A percentile compares a stretch with the other conserved stretches of the same genome.
Evolutionary conservation across 148 eudicot genomes (phyloP).

Genomic region (Diospyros lotus): DNA sequence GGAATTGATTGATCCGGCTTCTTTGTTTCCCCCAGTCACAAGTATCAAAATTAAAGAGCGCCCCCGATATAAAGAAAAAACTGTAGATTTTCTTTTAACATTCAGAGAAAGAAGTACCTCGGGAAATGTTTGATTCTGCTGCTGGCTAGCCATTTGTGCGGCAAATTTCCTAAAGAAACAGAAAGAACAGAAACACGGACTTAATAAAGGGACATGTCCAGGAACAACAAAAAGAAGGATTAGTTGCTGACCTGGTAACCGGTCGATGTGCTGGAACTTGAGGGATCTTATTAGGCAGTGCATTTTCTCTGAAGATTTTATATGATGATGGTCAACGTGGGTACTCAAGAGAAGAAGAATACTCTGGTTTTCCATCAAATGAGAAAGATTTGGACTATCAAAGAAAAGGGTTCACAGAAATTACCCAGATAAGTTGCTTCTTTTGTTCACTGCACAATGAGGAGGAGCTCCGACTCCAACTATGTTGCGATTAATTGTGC

Average conservation of each 20-base stretch:
- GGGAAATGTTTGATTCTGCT: slow-evolving; percentile 20
- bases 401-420: slow-evolving; percentile 14
- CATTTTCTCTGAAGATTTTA: slow-evolving; percentile 38
- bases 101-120: slow-evolving; percentile 36
- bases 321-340: slow-evolving; percentile 11
- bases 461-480: slow-evolving; percentile 43
- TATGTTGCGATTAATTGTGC: slow-evolving; percentile 49
- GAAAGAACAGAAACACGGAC: slow-evolving; percentile 1
- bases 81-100: too few species aligned
- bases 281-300: slow-evolving; percentile 25
- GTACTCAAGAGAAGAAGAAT: slow-evolving; percentile 1
- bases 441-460: slow-evolving; percentile 37
- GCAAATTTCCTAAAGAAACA: slow-evolving; percentile 57
- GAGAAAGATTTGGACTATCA: not conserved
- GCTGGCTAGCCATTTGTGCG: slow-evolving; percentile 41
- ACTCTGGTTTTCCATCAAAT: not conserved
- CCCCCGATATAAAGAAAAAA: not conserved
- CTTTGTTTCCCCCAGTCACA: slow-evolving; percentile 44
- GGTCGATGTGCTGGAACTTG: slow-evolving; percentile 50
- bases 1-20: slow-evolving; percentile 20
- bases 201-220: not conserved
- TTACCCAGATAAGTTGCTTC: slow-evolving; percentile 51
- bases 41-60: not conserved
- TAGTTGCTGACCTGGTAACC: slow-evolving; percentile 52
- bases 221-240: not conserved